Percentiles rank a stretch among this genome's conserved stretches.
Conservation (phyloP, 2,329 filamentous ascomycete genomes). For the Trichophyton schoenleinii region DNA sequence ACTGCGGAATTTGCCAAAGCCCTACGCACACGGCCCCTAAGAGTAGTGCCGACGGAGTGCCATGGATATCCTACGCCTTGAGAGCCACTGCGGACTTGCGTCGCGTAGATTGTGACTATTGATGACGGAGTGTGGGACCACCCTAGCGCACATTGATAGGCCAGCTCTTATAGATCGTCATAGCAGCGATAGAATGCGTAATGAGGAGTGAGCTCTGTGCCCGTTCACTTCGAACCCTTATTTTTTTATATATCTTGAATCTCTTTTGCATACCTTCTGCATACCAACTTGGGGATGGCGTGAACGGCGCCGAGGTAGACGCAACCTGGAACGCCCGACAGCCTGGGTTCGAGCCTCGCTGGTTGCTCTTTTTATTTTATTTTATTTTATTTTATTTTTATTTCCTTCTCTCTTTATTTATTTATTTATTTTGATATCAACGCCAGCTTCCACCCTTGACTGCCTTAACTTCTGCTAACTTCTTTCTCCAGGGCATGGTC, state of each 20-base stretch:
- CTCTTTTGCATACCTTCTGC: constrained; percentile 5
- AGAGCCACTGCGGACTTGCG: not conserved
- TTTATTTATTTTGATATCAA: not conserved
- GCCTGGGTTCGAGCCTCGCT: not conserved
- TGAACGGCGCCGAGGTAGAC: not conserved
- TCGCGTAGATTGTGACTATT: too few relatives aligned
- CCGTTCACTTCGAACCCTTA: not conserved
- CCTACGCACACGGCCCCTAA: not conserved
- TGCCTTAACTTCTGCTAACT: not conserved
- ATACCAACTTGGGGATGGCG: not conserved
- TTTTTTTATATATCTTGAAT: not conserved
- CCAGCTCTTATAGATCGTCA: not conserved
- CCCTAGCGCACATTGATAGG: not conserved
- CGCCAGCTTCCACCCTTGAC: not conserved
- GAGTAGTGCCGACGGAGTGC: not conserved
- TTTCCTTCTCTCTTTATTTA: not conserved
- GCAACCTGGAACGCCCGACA: not conserved
- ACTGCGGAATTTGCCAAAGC: not conserved
- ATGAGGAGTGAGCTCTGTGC: not conserved
- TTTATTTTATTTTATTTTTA: not conserved
- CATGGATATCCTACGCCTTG: not conserved
- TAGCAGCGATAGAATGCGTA: not conserved
- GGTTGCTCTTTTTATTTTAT: not conserved
- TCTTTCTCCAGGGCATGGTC: constrained; percentile 56
- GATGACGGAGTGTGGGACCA: too few relatives aligned